A percentile compares a stretch with the other conserved stretches of the same genome.
Evolutionary conservation across 2,329 filamentous ascomycete genomes (phyloP).

Genomic region (Neophaeococcomyces aloes): DNA sequence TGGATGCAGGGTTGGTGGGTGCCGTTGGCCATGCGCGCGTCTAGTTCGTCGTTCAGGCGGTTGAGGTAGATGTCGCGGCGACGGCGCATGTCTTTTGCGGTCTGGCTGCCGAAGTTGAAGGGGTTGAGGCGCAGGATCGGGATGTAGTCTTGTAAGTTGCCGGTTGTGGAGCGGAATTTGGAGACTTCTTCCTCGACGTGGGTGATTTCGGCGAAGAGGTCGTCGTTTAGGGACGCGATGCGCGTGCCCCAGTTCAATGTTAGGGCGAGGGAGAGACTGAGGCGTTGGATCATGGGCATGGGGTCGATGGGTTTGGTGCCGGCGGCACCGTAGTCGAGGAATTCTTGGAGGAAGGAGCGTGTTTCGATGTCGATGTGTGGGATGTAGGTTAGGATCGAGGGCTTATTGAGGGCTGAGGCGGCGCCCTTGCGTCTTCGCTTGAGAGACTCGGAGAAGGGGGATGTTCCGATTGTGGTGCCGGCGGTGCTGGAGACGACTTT

Average conservation of each 20-base stretch:
- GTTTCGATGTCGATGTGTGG: slow-evolving; percentile 53
- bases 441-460: slow-evolving; percentile 54
- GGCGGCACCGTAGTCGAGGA: slow-evolving; percentile 46
- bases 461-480: slow-evolving; percentile 58
- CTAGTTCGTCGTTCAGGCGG: slow-evolving; percentile 47
- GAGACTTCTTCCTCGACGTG: slow-evolving; percentile 53
- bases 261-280: slow-evolving; percentile 51
- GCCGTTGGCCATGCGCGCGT: slow-evolving; percentile 50
- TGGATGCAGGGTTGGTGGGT: slow-evolving; percentile 56
- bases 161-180: slow-evolving; percentile 49
- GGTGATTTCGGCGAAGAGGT: slow-evolving; percentile 52
- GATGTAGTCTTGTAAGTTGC: slow-evolving; percentile 53
- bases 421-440: slow-evolving; percentile 56
- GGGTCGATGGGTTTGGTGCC: slow-evolving; percentile 49
- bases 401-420: slow-evolving; percentile 54
- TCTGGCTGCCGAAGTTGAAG: slow-evolving; percentile 47
- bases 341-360: slow-evolving; percentile 52
- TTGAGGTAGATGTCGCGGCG: slow-evolving; percentile 52
- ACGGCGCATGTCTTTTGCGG: slow-evolving; percentile 49
- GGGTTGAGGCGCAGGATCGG: slow-evolving; percentile 51
- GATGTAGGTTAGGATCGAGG: slow-evolving; percentile 53
- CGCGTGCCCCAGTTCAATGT: slow-evolving; percentile 58
- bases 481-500: slow-evolving; percentile 43
- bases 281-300: slow-evolving; percentile 57
- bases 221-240: slow-evolving; percentile 48